Evolutionary conservation across 352 stramenopile genomes (phyloP).

Genomic region (Globisporangium spinosum): DNA sequence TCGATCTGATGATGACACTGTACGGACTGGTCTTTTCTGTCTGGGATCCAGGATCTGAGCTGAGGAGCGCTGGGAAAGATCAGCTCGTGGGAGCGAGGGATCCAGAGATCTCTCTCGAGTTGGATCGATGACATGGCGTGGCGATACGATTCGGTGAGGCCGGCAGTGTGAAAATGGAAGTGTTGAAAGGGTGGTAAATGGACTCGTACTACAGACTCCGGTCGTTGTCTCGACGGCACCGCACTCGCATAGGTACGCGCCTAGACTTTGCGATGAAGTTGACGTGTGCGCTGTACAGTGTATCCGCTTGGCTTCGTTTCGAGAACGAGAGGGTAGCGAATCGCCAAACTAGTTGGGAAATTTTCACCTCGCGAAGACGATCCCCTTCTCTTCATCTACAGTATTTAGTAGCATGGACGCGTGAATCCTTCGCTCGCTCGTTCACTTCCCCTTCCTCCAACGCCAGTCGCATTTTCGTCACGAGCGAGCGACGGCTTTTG

Average conservation of each 20-base stretch:
- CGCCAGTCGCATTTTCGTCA: neutral
- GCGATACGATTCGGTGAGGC: neutral
- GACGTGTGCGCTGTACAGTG: neutral
- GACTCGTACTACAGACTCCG: too few species aligned
- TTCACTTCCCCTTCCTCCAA: neutral
- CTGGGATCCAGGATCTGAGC: neutral
- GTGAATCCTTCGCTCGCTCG: neutral
- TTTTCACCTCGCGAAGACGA: neutral
- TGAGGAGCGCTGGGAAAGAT: neutral
- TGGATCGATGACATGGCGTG: neutral
- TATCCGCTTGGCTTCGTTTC: neutral
- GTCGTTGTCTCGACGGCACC: too few species aligned
- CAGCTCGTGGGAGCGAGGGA: neutral
- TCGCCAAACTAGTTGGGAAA: neutral
- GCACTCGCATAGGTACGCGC: neutral
- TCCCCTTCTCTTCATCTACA: neutral
- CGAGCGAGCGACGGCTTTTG: neutral
- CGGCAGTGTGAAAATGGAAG: too few species aligned
- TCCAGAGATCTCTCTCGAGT: neutral
- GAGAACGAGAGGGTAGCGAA: neutral
- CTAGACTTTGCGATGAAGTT: neutral
- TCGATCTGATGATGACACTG: too few species aligned
- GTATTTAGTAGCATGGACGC: neutral
- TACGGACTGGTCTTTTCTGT: neutral
- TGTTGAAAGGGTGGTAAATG: too few species aligned